Base-by-base conservation (phyloP, 2,329 filamentous ascomycete genomes). In the Eutypella sp. region DNA sequence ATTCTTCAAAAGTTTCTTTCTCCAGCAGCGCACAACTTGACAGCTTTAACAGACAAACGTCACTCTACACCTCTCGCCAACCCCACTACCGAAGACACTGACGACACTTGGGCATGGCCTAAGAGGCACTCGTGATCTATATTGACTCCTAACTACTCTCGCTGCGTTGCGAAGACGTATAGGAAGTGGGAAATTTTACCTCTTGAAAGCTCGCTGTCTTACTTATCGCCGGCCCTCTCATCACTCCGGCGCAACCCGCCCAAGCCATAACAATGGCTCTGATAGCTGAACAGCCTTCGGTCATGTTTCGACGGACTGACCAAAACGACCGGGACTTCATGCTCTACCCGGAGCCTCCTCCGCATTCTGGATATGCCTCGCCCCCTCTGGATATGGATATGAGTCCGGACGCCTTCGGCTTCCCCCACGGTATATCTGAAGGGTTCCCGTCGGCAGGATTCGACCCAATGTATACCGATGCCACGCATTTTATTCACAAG, bases 381-480 rank as follows among this genome's bases (percentile, higher is more conserved):
- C 57, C 61, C 20, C 48, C 56, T 8, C 71, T 79, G 61, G 72
- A 76, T 46, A 64, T 79, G 60, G 65, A 64, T 56, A 69, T 75
- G 50, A 65, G 71, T 20, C 71, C 74, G 48, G 72, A 76, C 42
- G 65, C 69, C 47, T 75, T 70, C 40, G 62, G 60, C 31, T 71
- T 70, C 48, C 61, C 67, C 19, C 69, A 66, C 40, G 57, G 65
- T 48, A 60, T 56, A 33, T 66, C 66, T 33, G 67, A 69, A 15
- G 63, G 59, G 7, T 71, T 66, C 57, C 63, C 70, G 40, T 55
- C 67, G 20, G 68, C 76, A 48, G 65, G 64, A 27, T 78, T 74
- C 58, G 72, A 76, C 25, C 50, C 67, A 10, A 57, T 78, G 43
- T 81, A 76, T 61, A 53, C 72, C 23, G 76, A 77, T 16, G 49